Evolutionary conservation across 2,329 filamentous ascomycete species (phyloP).

Genomic region (Westerdykella ornata): DNA sequence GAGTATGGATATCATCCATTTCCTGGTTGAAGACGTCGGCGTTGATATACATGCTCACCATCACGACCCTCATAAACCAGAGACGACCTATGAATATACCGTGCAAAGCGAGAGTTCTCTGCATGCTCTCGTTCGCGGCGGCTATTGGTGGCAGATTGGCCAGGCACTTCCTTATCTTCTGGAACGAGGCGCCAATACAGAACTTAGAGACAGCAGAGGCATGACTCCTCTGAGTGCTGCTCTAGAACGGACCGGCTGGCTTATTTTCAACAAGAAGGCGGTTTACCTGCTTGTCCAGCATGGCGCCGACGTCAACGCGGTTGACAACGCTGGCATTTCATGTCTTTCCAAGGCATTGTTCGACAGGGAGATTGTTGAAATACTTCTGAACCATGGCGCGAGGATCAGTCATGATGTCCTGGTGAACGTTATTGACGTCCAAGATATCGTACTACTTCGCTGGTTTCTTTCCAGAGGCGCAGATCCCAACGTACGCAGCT

Average conservation of each 20-base stretch:
- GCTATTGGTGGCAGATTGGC: slow-evolving; percentile 13
- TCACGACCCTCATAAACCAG: not conserved
- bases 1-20: slow-evolving; percentile 13
- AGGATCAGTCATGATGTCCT: slow-evolving; percentile 4
- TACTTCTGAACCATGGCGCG: slow-evolving; percentile 5
- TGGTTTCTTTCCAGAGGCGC: slow-evolving; percentile 3
- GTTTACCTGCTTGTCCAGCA: slow-evolving; percentile 3
- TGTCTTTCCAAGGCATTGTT: slow-evolving; percentile 7
- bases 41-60: slow-evolving; percentile 7
- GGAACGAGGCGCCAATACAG: slow-evolving; percentile 6
- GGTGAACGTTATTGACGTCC: slow-evolving; percentile 2
- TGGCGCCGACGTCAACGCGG: slow-evolving; percentile 9
- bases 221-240: slow-evolving; percentile 24
- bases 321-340: slow-evolving; percentile 2
- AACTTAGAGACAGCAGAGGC: slow-evolving; percentile 12
- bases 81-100: not conserved
- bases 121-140: slow-evolving; percentile 3
- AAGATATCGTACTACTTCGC: slow-evolving; percentile 1
- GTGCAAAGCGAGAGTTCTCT: not conserved
- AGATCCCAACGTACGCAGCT: slow-evolving; percentile 5
- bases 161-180: slow-evolving; percentile 14
- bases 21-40: slow-evolving; percentile 12
- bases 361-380: slow-evolving; percentile 5
- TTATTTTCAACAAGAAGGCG: slow-evolving; percentile 6
- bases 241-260: not conserved